Conservation (phyloP, 352 stramenopile genomes). For the Pythium sukuiense region DNA sequence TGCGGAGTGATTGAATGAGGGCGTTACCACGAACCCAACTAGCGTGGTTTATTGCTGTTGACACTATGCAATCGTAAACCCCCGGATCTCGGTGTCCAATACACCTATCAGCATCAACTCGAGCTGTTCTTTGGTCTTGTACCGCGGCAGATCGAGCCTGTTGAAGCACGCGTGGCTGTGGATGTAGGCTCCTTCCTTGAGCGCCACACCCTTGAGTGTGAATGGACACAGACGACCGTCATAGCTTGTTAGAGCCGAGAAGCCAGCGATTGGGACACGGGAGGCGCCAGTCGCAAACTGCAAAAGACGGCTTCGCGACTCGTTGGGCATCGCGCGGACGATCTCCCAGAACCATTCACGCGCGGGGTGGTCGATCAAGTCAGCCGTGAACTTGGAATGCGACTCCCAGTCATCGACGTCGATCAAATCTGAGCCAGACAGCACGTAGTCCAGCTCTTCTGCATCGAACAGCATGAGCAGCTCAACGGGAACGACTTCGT, state of each 20-base stretch:
- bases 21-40: not conserved
- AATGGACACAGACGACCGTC: slow-evolving; percentile 61
- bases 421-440: slow-evolving; percentile 88
- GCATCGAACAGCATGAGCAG: slow-evolving; percentile 91
- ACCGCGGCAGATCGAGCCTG: slow-evolving; percentile 94
- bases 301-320: slow-evolving; percentile 53
- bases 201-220: slow-evolving; percentile 45
- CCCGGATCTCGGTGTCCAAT: slow-evolving; percentile 64
- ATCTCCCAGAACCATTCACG: slow-evolving; percentile 58
- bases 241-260: slow-evolving; percentile 52
- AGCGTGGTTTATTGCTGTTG: not conserved
- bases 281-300: slow-evolving; percentile 72
- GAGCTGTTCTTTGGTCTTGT: slow-evolving; percentile 87
- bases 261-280: slow-evolving; percentile 56
- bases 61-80: slow-evolving; percentile 52
- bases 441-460: slow-evolving; percentile 35
- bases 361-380: slow-evolving; percentile 16
- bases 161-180: slow-evolving; percentile 83
- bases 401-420: slow-evolving; percentile 94
- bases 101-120: slow-evolving; percentile 60
- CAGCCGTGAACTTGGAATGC: slow-evolving; percentile 54
- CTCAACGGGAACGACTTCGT: slow-evolving; percentile 91
- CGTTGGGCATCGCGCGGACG: slow-evolving; percentile 72
- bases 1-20: slow-evolving; percentile 22
- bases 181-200: slow-evolving; percentile 36